Base-by-base conservation (phyloP, 768 basidiomycete species). In the Mycena venus region DNA sequence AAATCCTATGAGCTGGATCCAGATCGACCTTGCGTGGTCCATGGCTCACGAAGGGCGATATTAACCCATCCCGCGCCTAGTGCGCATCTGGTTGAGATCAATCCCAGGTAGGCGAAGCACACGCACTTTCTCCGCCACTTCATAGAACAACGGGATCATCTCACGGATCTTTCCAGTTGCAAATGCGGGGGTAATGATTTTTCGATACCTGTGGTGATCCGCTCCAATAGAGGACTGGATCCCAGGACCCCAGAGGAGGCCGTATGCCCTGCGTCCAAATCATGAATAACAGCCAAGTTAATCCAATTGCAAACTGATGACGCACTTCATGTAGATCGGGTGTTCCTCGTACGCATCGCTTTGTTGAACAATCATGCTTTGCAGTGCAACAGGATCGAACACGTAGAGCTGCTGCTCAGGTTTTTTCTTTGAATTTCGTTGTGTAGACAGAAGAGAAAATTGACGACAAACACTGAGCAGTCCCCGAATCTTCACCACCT, bases 341-440 rank as follows among this genome's bases (percentile, higher is more conserved):
- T 10, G 11, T 11, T 47, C 38, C 36, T 61, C 68, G 23, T 69
- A 69, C 3, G 17, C 27, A 23, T 69, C 58, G 2, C 2, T 0
- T 14, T 69, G 34, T 14, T 61, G n/a, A 12, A 69, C 47, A 10
- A 69, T n/a, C n/a, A n/a, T 61, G 51, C 31, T 61, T 5, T 69
- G 59, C 10, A 69, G 47, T 14, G 68, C 68, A 10, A 17, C 59
- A 4, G 68, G 68, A 14, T 69, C 68, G 31, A 61, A 69, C 14
- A 69, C 47, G 25, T 49, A 69, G 19, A 61, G 68, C 2, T 69
- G 44, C 0, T 69, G 29, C 3, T n/a, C n/a, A n/a, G n/a, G n/a
- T n/a, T n/a, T n/a, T n/a, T n/a, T n/a, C n/a, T n/a, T n/a, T n/a
- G n/a, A n/a, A n/a, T n/a, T n/a, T n/a, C n/a, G n/a, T n/a, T n/a